Evolutionary conservation across 1,284 basidiomycete species (phyloP).

Genomic region (Cutaneotrichosporon sp.): DNA sequence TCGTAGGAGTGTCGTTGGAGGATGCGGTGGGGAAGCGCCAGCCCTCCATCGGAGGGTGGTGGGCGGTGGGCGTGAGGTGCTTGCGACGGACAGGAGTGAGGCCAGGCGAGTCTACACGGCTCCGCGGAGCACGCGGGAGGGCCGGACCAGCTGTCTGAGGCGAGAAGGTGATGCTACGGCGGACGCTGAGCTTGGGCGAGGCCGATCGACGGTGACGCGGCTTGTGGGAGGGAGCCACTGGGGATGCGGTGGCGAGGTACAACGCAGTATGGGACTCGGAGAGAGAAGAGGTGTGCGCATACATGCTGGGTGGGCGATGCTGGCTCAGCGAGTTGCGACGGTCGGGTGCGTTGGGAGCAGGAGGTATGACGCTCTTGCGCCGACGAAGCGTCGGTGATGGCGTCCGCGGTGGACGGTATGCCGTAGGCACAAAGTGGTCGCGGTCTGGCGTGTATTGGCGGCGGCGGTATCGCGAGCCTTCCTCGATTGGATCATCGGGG

Average conservation of each 20-base stretch:
- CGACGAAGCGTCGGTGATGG: conserved; percentile 34
- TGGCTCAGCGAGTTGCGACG: conserved; percentile 17
- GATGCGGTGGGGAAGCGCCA: conserved; percentile 45
- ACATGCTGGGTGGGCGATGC: conserved; percentile 32
- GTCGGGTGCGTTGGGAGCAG: conserved; percentile 18
- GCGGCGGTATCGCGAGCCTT: background rate
- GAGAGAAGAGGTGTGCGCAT: conserved; percentile 44
- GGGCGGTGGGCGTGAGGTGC: conserved; percentile 32
- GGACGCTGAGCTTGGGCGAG: conserved; percentile 37
- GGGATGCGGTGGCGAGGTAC: conserved; percentile 49
- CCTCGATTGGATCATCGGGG: conserved; percentile 30
- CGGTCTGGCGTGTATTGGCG: conserved; percentile 15
- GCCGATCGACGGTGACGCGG: conserved; percentile 33
- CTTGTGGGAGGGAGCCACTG: conserved; percentile 17
- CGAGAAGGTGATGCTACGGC: conserved; percentile 42
- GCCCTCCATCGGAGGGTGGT: conserved; percentile 41
- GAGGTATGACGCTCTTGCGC: conserved; percentile 20
- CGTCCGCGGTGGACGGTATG: conserved; percentile 41
- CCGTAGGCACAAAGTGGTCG: conserved; percentile 32
- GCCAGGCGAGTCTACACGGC: conserved; percentile 29
- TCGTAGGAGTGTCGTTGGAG: conserved; percentile 17
- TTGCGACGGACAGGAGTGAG: conserved; percentile 30
- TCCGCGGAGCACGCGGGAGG: conserved; percentile 19
- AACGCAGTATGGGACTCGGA: conserved; percentile 51
- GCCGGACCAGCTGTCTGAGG: conserved; percentile 40